Percentiles rank a stretch among this genome's conserved stretches.
phyloP scores from a whole-genome alignment of 768 basidiomycete genomes.

The Hebeloma cylindrosporum region DNA sequence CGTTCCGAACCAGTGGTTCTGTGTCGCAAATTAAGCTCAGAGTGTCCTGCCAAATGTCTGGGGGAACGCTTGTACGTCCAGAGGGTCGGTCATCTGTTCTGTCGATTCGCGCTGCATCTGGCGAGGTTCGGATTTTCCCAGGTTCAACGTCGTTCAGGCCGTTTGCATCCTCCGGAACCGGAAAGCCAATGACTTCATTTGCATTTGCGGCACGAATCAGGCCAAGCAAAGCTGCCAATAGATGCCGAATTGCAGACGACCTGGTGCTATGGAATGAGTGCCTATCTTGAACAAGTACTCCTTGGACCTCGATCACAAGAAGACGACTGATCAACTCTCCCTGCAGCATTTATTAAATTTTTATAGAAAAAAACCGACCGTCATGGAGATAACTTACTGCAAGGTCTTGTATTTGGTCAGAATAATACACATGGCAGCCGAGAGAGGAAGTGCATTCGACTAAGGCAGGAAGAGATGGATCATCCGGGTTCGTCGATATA shows the following conservation, averaged over 20 bases:
- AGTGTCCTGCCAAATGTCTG: conserved; percentile 91
- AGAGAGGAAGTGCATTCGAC: conserved; percentile 81
- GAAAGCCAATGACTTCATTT: conserved; percentile 30
- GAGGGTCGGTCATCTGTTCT: conserved; percentile 37
- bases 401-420: conserved; percentile 93
- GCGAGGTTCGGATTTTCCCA: conserved; percentile 9
- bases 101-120: conserved; percentile 30
- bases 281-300: conserved; percentile 43
- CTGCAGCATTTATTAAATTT: conserved; percentile 24
- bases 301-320: conserved; percentile 66
- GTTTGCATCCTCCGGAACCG: too few relatives aligned
- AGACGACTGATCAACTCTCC: conserved; percentile 80
- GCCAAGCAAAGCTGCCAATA: conserved; percentile 69
- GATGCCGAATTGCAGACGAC: conserved; percentile 65
- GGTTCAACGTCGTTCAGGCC: neutral
- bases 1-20: conserved; percentile 74
- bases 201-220: conserved; percentile 65
- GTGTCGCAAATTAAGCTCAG: conserved; percentile 79
- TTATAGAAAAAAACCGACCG: neutral
- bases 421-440: conserved; percentile 91
- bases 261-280: conserved; percentile 38
- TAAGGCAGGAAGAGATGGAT: conserved; percentile 62
- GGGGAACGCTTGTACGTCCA: conserved; percentile 67
- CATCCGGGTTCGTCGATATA: conserved; percentile 57
- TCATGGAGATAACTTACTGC: conserved; percentile 47